Conservation (phyloP, 1,284 basidiomycete species). For the Leccinum variabile region DNA sequence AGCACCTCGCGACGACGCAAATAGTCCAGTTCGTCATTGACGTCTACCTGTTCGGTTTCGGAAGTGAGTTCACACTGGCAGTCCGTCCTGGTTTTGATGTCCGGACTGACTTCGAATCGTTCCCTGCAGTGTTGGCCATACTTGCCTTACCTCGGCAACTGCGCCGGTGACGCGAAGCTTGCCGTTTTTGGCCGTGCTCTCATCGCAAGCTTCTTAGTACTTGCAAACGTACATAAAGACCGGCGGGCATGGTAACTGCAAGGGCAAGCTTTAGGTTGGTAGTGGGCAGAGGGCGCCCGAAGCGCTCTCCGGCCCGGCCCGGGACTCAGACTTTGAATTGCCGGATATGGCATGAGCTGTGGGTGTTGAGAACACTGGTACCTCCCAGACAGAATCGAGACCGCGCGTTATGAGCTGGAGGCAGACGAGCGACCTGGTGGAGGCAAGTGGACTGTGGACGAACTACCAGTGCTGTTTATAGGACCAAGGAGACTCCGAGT, state of each 20-base stretch:
- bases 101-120: background rate
- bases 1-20: conserved; percentile 92
- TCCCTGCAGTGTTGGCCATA: conserved; percentile 58
- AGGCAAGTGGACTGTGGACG: too few relatives aligned
- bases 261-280: background rate
- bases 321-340: too few relatives aligned
- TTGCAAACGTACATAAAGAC: conserved; percentile 73
- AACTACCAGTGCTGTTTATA: too few relatives aligned
- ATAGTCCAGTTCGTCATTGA: conserved; percentile 94
- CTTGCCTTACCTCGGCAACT: conserved; percentile 74
- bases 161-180: conserved; percentile 83
- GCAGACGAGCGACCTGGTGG: too few relatives aligned
- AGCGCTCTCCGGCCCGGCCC: too few relatives aligned
- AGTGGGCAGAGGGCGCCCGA: too few relatives aligned
- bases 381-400: too few relatives aligned
- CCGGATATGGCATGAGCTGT: too few relatives aligned
- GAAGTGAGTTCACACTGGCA: conserved; percentile 58
- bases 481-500: too few relatives aligned
- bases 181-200: conserved; percentile 86
- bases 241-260: background rate
- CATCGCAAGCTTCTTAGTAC: conserved; percentile 81
- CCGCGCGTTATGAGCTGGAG: too few relatives aligned
- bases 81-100: background rate
- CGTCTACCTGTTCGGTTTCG: conserved; percentile 84
- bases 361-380: too few relatives aligned